These are phyloP conservation scores for Wilhelminamyces savonicus DNA, from an alignment of 805 yeast genomes.

Conservation along the genomic window DNA sequence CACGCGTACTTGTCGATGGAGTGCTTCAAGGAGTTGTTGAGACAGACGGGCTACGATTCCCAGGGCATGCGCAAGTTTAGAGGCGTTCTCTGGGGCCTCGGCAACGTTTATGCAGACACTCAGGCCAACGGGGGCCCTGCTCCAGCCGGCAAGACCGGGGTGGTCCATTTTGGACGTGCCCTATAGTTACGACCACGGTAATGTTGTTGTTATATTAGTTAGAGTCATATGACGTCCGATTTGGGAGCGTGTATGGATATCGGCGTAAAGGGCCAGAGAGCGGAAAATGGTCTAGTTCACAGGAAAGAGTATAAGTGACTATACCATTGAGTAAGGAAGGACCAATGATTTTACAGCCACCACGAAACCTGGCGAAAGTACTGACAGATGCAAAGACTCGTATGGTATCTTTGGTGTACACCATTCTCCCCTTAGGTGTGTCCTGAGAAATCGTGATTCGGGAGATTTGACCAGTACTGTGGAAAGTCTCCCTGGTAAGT, in stretches of 20 bases:
- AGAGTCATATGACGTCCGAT: no score
- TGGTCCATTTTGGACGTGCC: constrained; percentile 27
- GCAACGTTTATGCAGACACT: constrained; percentile 11
- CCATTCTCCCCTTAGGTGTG: no score
- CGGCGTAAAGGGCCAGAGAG: no score
- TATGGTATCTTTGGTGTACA: no score
- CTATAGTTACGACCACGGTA: background rate
- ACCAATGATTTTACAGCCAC: background rate
- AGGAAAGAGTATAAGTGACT: constrained; percentile 1
- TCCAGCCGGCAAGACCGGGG: no score
- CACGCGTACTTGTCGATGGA: constrained; percentile 59
- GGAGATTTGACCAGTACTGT: no score
- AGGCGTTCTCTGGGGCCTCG: constrained; percentile 51
- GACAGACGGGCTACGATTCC: constrained; percentile 17
- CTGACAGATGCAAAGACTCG: no score
- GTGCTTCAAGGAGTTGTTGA: constrained; percentile 54
- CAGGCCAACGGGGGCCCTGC: no score
- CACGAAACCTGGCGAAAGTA: no score
- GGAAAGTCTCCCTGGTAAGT: no score
- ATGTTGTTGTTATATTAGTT: constrained; percentile 1
- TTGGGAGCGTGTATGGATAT: no score
- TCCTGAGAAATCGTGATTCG: no score
- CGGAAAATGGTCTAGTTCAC: constrained; percentile 2
- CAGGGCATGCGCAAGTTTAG: constrained; percentile 27
- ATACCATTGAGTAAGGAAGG: constrained; percentile 1